A percentile compares a stretch with the other conserved stretches of the same genome.
Conservation (phyloP, 805 yeast species). For the Sugiyamaella lignohabitans region DNA sequence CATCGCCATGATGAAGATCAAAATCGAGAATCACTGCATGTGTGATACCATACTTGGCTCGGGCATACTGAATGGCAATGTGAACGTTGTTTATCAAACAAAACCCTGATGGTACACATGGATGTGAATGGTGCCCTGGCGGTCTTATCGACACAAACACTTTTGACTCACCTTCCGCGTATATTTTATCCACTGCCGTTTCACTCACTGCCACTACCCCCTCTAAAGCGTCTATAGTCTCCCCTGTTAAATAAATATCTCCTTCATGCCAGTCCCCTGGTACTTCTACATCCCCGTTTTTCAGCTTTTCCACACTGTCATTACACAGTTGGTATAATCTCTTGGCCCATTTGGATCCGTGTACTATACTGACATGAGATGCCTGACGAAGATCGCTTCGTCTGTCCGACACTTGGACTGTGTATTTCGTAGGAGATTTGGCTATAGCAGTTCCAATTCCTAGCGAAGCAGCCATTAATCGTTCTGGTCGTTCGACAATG, state of each 20-base stretch:
- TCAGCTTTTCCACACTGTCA: constrained; percentile 50
- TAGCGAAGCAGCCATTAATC: constrained; percentile 66
- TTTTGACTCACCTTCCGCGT: constrained; percentile 31
- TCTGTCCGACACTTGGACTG: constrained; percentile 35
- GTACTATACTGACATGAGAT: constrained; percentile 59
- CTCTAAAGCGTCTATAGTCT: constrained; percentile 61
- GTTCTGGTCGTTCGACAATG: constrained; percentile 77
- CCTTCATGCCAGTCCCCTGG: constrained; percentile 80
- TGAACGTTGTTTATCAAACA: constrained; percentile 78
- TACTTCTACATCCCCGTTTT: constrained; percentile 55
- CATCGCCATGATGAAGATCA: constrained; percentile 86
- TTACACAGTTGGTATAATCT: constrained; percentile 51
- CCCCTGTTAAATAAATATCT: constrained; percentile 65
- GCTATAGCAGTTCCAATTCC: constrained; percentile 67
- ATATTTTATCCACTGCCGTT: constrained; percentile 55
- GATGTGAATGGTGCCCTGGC: constrained; percentile 85
- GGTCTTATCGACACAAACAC: constrained; percentile 70
- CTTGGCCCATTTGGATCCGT: constrained; percentile 69
- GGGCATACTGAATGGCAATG: constrained; percentile 73
- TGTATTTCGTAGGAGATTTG: constrained; percentile 36
- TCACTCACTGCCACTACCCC: constrained; percentile 77
- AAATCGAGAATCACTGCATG: constrained; percentile 79
- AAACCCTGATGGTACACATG: constrained; percentile 78
- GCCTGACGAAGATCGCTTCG: neutral
- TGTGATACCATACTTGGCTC: constrained; percentile 52